These are phyloP conservation scores for Noccaea caerulescens DNA, from an alignment of 345 rosid genomes.

Conservation along the genomic window DNA sequence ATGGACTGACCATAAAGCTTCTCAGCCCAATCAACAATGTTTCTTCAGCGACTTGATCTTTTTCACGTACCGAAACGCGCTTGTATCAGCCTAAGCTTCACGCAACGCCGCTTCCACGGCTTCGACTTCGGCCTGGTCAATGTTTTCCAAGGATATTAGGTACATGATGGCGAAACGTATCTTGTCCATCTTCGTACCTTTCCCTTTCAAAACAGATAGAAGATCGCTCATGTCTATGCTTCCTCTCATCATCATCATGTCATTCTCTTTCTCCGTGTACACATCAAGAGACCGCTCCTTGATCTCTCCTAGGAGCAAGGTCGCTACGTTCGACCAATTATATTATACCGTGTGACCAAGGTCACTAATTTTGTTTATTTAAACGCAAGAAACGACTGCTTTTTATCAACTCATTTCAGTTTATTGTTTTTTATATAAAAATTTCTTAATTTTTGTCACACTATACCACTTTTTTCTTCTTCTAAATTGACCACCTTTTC, in stretches of 20 bases:
- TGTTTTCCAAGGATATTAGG: conserved; percentile 60
- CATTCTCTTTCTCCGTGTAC: conserved; percentile 75
- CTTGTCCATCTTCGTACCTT: conserved; percentile 75
- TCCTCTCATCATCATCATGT: conserved; percentile 68
- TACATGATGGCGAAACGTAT: conserved; percentile 72
- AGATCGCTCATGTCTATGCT: conserved; percentile 67
- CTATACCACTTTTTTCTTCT: too few species aligned
- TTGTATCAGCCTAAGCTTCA: conserved; percentile 71
- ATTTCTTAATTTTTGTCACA: too few species aligned
- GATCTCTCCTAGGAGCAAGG: conserved; percentile 71
- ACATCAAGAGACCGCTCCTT: conserved; percentile 85
- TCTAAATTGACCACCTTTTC: too few species aligned
- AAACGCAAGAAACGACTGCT: too few species aligned
- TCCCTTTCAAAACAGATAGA: conserved; percentile 66
- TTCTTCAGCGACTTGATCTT: conserved; percentile 75
- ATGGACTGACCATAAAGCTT: conserved; percentile 82
- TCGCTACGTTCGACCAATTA: conserved; percentile 62
- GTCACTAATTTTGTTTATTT: too few species aligned
- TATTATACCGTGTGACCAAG: too few species aligned
- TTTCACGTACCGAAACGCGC: conserved; percentile 82
- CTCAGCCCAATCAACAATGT: conserved; percentile 94
- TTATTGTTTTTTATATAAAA: too few species aligned
- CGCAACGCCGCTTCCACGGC: conserved; percentile 72
- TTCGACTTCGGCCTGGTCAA: conserved; percentile 68
- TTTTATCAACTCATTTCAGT: too few species aligned